Evolutionary conservation across 164 flowering plant genomes (phyloP).

Genomic region (Vitis cinerea): DNA sequence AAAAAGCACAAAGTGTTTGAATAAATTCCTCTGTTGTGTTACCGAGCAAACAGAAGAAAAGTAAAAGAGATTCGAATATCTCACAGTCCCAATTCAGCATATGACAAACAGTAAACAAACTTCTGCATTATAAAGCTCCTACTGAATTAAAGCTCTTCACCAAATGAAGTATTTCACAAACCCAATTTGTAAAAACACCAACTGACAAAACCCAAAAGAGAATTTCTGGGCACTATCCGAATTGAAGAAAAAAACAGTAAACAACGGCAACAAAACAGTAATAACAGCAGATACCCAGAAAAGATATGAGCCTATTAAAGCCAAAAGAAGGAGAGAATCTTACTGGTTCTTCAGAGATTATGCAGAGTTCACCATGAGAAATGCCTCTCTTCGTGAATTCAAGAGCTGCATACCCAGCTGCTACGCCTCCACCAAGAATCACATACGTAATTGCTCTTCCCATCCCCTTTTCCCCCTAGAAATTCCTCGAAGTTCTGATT

Average conservation of each 20-base stretch:
- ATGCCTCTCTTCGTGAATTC: slow-evolving; percentile 80
- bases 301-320: not conserved
- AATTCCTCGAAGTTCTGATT: no score
- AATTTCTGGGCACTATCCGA: not conserved
- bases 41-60: not conserved
- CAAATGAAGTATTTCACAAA: not conserved
- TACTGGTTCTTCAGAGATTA: slow-evolving; percentile 92
- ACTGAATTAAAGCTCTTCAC: not conserved
- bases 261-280: not conserved
- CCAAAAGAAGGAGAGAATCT: slow-evolving; percentile 8
- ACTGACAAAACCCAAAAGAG: not conserved
- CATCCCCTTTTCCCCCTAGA: slow-evolving; percentile 39
- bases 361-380: slow-evolving; percentile 85
- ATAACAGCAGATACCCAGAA: not conserved
- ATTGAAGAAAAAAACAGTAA: not conserved
- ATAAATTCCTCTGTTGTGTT: not conserved
- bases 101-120: not conserved
- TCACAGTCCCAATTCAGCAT: not conserved
- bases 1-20: not conserved
- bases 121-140: not conserved
- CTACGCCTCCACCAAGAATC: slow-evolving; percentile 94
- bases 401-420: slow-evolving; percentile 97
- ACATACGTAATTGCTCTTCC: slow-evolving; percentile 93
- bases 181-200: not conserved
- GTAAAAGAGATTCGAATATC: not conserved